Base-by-base conservation (phyloP, 2,329 filamentous ascomycete genomes). In the Cladosporium sp. region DNA sequence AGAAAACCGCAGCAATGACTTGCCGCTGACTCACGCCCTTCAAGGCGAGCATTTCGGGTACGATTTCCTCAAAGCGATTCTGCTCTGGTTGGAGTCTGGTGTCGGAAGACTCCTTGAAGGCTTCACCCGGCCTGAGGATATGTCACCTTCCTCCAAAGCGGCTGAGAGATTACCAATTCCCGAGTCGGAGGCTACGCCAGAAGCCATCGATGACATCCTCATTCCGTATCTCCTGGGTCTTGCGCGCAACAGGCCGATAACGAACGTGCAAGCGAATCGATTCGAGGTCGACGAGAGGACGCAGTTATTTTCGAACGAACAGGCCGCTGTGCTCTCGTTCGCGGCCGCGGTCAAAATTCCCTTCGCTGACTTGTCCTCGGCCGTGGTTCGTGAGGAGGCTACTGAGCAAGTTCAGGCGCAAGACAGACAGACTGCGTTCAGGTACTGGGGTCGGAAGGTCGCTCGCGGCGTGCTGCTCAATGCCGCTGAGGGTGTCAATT, bases 11-110 rank as follows among this genome's bases (percentile, higher is more conserved):
- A 69, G 18, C 70, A 79, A 61, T 63, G 74, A 57, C 60, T 63
- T 50, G 47, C 61, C 29, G 17, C 60, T 72, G 17, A 60, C 70
- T 11, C 22, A 27, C 9, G 22, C 22, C 9, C 22, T 27, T 4
- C 56, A 58, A 7, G 67, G 72, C 17, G 73, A 80, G 39, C 75
- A 76, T 12, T 85, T 85, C 60, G 73, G 73, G n/a, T 84, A 83
- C 57, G 82, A 85, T 56, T 85, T 85, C 57, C 58, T 85, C 20
- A 83, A 80, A 61, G 80, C 82, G 1, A 82, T 85, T 38, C 60
- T 83, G 2, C 69, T 84, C 1, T 85, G 81, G 79, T 66, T 85
- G 2, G 78, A 82, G 49, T 80, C 79, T 29, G 82, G 82, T 8
- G 68, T 79, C 12, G 69, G 74, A 7, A 73, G 73, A 22, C 63